These are phyloP conservation scores for Galium porrigens DNA, from an alignment of 305 asterid genomes.

Conservation along the genomic window DNA sequence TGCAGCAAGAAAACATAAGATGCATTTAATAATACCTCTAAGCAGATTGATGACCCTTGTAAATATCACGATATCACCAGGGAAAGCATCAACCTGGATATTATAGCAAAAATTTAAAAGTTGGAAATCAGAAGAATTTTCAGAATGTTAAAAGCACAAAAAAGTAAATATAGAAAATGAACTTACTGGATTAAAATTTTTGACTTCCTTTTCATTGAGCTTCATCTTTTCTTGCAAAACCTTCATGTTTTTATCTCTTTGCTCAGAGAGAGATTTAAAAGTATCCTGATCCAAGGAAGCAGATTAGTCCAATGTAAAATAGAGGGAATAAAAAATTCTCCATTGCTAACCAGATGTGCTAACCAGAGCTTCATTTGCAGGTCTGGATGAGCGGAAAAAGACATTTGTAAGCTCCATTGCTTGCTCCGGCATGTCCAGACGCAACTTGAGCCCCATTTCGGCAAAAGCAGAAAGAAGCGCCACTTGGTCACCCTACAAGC, in stretches of 20 bases:
- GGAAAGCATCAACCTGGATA: slow-evolving; percentile 93
- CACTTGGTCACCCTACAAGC: slow-evolving; percentile 81
- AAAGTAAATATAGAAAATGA: slow-evolving; percentile 13
- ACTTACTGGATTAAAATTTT: slow-evolving; percentile 93
- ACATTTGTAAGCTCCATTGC: slow-evolving; percentile 77
- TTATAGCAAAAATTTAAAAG: slow-evolving; percentile 9
- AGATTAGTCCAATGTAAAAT: slow-evolving; percentile 20
- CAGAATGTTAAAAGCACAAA: background rate
- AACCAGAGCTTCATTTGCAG: slow-evolving; percentile 78
- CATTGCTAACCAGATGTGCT: slow-evolving; percentile 20
- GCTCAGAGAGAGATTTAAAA: slow-evolving; percentile 60
- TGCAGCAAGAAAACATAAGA: background rate
- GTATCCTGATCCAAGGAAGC: slow-evolving; percentile 45
- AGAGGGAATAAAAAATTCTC: slow-evolving; percentile 3
- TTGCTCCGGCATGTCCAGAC: slow-evolving; percentile 89
- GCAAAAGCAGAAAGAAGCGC: slow-evolving; percentile 83
- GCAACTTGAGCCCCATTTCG: slow-evolving; percentile 93
- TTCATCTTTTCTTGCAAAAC: slow-evolving; percentile 76
- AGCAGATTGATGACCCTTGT: slow-evolving; percentile 88
- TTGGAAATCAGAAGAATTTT: background rate
- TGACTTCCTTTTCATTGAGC: slow-evolving; percentile 67
- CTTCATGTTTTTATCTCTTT: slow-evolving; percentile 65
- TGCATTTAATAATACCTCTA: slow-evolving; percentile 50
- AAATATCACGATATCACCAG: slow-evolving; percentile 95
- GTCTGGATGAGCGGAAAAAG: slow-evolving; percentile 78